phyloP scores from a whole-genome alignment of 75 land plant species.

The Cryptomeria japonica region DNA sequence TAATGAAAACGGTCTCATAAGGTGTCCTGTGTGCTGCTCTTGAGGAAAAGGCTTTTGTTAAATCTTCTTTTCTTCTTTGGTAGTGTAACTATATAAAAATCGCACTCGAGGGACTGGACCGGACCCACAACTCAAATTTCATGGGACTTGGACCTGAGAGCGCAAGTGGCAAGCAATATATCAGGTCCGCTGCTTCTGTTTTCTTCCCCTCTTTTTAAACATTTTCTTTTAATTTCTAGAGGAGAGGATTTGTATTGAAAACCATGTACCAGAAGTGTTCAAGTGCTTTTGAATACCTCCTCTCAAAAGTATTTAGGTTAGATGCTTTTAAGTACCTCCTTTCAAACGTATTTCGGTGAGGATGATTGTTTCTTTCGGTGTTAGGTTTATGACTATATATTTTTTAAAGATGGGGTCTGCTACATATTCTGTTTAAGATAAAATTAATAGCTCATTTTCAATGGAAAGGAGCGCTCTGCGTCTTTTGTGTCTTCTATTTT shows the following conservation, averaged over 20 bases:
- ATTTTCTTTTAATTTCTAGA: background rate
- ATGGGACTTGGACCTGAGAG: background rate
- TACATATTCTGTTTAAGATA: background rate
- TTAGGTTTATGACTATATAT: background rate
- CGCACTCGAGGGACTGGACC: background rate
- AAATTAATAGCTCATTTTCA: background rate
- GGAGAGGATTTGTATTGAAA: conserved; percentile 2
- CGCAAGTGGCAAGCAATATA: background rate
- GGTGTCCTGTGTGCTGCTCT: conserved; percentile 76
- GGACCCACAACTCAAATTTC: background rate
- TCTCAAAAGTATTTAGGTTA: background rate
- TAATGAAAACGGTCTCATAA: conserved; percentile 78
- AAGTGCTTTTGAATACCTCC: conserved; percentile 13
- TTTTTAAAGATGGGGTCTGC: background rate
- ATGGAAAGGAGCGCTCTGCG: background rate
- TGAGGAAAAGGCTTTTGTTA: conserved; percentile 7
- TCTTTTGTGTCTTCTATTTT: background rate
- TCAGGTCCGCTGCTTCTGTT: conserved; percentile 6
- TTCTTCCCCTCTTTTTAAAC: background rate
- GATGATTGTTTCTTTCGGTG: background rate
- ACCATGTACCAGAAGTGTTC: background rate
- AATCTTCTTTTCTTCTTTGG: background rate
- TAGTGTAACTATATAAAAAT: background rate
- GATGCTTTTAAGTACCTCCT: background rate
- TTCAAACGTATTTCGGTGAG: background rate